Base-by-base conservation (phyloP, 2,329 filamentous ascomycete species). In the Aspergillus chevalieri region DNA sequence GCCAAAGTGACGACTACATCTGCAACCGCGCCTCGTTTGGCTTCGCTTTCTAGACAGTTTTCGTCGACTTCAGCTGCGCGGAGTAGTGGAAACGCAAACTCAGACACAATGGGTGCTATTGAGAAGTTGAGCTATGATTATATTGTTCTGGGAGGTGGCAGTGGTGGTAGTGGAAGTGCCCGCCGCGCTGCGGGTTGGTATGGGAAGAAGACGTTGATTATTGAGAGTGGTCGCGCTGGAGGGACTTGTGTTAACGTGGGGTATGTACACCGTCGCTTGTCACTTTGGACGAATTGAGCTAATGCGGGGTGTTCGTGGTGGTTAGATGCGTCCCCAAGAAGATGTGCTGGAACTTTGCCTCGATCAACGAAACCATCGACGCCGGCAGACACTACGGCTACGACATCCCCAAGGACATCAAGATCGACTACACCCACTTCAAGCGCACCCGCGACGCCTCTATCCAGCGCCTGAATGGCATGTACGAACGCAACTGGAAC, bases 211-310 rank as follows among this genome's bases (percentile, higher is more conserved):
- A 76, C 74, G 4, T 54, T 78, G 55, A 70, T 79, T 49, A 68
- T 79, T 39, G 75, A 78, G 57, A 74, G 74, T 53, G 72, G 73
- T 21, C 65, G 68, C 21, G 72, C 71, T 24, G 76, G 76, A 28
- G 75, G 74, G 46, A 74, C 70, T 41, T 78, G 76, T 62, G 76
- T 79, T 48, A 79, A 79, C 58, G 77, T 79, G 56, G 77, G 75
- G 74, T 78, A 65, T 57, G 71, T 61, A 28, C 10, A 30, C 26
- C 12, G 26, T 30, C 26, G 10, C 38, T 26, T 30, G 14, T 44
- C 6, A 45, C 6, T 17, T 21, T 22, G 17, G n/a, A 14, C 4
- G 8, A 10, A 38, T n/a, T 38, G 34, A 19, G 34, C 17, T n/a
- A 19, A 19, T 15, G 5, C 17, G 34, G 6, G 34, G 1, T 17